A percentile compares a stretch with the other conserved stretches of the same genome.
These are phyloP conservation scores for Rhizomucor pusillus DNA, from an alignment of 371 early-diverging fungal species.

Conservation along the genomic window DNA sequence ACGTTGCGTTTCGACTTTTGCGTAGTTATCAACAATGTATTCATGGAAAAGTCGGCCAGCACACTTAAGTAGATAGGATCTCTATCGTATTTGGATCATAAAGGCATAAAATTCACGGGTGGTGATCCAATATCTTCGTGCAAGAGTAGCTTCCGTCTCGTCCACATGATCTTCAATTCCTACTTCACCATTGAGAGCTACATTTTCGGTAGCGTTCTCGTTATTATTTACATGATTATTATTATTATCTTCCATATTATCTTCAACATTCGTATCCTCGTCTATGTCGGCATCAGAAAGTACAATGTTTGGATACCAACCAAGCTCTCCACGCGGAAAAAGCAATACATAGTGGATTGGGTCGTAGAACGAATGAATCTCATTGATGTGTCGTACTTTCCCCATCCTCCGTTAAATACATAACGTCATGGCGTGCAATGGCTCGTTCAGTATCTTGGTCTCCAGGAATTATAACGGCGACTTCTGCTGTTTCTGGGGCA, in stretches of 20 bases:
- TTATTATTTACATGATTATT: not conserved
- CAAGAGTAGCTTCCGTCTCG: too few species aligned
- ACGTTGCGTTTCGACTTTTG: constrained; percentile 6
- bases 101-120: constrained; percentile 4
- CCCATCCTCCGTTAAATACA: too few species aligned
- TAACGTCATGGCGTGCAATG: too few species aligned
- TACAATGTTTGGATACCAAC: not conserved
- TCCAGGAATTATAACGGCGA: too few species aligned
- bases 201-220: not conserved
- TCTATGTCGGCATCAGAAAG: not conserved
- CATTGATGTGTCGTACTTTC: constrained; percentile 1
- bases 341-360: constrained; percentile 10
- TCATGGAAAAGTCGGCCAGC: constrained; percentile 10
- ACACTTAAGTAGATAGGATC: not conserved
- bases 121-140: not conserved
- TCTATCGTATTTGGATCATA: constrained; percentile 1
- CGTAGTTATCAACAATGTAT: constrained; percentile 7
- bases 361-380: constrained; percentile 8
- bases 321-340: constrained; percentile 1
- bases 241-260: not conserved
- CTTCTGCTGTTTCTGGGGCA: too few species aligned
- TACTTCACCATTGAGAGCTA: not conserved
- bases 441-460: too few species aligned
- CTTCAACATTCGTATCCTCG: not conserved
- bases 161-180: not conserved